A percentile compares a stretch with the other conserved stretches of the same genome.
phyloP scores from a whole-genome alignment of 1,139 yeast genomes.

The Blastobotrys aristatus region DNA sequence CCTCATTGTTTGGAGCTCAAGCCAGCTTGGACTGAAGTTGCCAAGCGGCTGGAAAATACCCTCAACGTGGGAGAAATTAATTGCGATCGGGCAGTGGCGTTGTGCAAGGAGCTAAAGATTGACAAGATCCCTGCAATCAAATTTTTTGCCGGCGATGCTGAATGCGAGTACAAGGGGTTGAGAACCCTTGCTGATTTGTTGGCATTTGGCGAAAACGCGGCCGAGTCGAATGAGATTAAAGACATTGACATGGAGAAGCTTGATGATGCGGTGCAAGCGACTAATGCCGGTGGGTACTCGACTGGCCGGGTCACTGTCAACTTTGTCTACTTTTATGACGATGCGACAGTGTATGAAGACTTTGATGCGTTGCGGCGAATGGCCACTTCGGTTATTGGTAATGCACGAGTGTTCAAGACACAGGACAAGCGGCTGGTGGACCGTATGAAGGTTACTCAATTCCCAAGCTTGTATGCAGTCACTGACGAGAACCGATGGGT shows the following conservation, averaged over 20 bases:
- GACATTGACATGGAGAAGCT: constrained; percentile 27
- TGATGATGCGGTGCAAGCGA: constrained; percentile 19
- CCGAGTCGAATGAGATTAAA: constrained; percentile 26
- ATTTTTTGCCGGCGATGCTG: constrained; percentile 32
- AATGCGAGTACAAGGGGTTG: constrained; percentile 33
- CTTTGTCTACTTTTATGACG: constrained; percentile 38
- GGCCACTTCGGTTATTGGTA: constrained; percentile 33
- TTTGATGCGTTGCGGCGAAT: constrained; percentile 37
- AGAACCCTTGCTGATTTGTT: constrained; percentile 33
- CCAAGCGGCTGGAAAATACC: constrained; percentile 29
- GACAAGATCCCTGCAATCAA: constrained; percentile 32
- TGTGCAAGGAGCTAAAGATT: constrained; percentile 34
- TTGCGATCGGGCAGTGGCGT: constrained; percentile 33
- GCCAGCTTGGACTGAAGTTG: constrained; percentile 37
- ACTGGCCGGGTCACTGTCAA: constrained; percentile 20
- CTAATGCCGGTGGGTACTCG: constrained; percentile 10
- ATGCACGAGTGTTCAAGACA: constrained; percentile 35
- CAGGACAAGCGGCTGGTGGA: constrained; percentile 29
- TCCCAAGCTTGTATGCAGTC: constrained; percentile 35
- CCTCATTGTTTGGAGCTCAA: constrained; percentile 37
- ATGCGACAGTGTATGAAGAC: constrained; percentile 37
- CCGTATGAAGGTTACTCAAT: constrained; percentile 27
- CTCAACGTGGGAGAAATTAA: constrained; percentile 40
- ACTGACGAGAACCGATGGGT: constrained; percentile 21
- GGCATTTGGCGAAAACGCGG: constrained; percentile 32